These are phyloP conservation scores for Trametopsis cervina DNA, from an alignment of 768 basidiomycete species.

Conservation along the genomic window DNA sequence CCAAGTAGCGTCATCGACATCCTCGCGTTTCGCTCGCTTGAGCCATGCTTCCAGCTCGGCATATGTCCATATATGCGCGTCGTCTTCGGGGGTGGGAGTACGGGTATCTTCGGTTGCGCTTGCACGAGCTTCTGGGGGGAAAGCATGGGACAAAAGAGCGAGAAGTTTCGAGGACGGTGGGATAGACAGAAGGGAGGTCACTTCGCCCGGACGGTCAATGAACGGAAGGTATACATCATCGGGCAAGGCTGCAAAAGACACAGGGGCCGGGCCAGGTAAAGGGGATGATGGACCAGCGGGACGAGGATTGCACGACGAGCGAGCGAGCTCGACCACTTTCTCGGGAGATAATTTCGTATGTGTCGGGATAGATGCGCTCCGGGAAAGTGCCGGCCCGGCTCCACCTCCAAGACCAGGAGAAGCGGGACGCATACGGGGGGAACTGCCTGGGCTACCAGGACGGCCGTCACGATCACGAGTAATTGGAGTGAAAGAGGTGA, in stretches of 20 bases:
- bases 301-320: constrained; percentile 43
- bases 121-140: constrained; percentile 32
- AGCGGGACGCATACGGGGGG: constrained; percentile 29
- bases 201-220: constrained; percentile 75
- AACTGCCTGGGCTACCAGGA: constrained; percentile 27
- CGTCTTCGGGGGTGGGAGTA: constrained; percentile 29
- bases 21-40: constrained; percentile 51
- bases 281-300: constrained; percentile 21
- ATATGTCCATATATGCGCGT: constrained; percentile 70
- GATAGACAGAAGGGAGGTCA: constrained; percentile 54
- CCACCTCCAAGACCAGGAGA: constrained; percentile 29
- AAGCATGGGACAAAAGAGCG: constrained; percentile 66
- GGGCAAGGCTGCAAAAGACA: constrained; percentile 69
- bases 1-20: constrained; percentile 68
- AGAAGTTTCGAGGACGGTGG: constrained; percentile 68
- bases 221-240: constrained; percentile 81
- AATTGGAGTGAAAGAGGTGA: constrained; percentile 49
- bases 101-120: constrained; percentile 15
- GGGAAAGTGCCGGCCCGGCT: constrained; percentile 25
- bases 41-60: constrained; percentile 64
- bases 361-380: constrained; percentile 27
- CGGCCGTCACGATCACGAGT: constrained; percentile 20
- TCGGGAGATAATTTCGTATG: constrained; percentile 57
- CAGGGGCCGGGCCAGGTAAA: constrained; percentile 27
- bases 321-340: constrained; percentile 69